Percentiles rank a stretch among this genome's conserved stretches.
Conservation (phyloP, 208 protist species). For the Wallacemonas rigidus region DNA sequence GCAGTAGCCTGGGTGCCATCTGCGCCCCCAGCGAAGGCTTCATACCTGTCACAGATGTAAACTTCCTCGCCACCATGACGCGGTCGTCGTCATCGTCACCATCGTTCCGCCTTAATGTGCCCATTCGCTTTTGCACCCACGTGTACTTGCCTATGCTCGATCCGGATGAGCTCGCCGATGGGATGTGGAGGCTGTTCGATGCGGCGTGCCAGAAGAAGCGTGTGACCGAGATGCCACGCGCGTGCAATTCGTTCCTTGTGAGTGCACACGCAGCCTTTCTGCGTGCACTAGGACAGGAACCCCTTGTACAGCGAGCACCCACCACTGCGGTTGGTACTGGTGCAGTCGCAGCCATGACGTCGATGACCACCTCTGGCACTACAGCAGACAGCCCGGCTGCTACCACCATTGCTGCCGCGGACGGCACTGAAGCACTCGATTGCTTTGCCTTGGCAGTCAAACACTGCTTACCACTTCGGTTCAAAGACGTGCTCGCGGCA, state of each 20-base stretch:
- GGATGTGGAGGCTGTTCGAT: slow-evolving; percentile 62
- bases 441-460: neutral
- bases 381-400: neutral
- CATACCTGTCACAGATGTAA: slow-evolving; percentile 55
- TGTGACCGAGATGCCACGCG: slow-evolving; percentile 45
- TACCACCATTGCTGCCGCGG: slow-evolving; percentile 18
- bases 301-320: too few species aligned
- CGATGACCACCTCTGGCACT: neutral
- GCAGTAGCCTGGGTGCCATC: slow-evolving; percentile 62
- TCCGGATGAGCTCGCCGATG: slow-evolving; percentile 57
- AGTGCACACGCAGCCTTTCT: slow-evolving; percentile 39
- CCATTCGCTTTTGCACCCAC: slow-evolving; percentile 36
- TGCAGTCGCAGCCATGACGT: too few species aligned
- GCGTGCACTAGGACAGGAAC: slow-evolving; percentile 7
- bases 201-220: slow-evolving; percentile 49
- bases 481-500: slow-evolving; percentile 40
- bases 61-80: slow-evolving; percentile 48
- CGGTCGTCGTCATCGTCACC: slow-evolving; percentile 2
- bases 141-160: slow-evolving; percentile 62
- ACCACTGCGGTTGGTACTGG: too few species aligned
- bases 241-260: slow-evolving; percentile 48
- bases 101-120: slow-evolving; percentile 21
- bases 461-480: slow-evolving; percentile 20
- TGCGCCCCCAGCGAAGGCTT: slow-evolving; percentile 62
- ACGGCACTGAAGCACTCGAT: slow-evolving; percentile 1